phyloP scores from a whole-genome alignment of 2,329 filamentous ascomycete species.

The Phaeomoniella chlamydospora region DNA sequence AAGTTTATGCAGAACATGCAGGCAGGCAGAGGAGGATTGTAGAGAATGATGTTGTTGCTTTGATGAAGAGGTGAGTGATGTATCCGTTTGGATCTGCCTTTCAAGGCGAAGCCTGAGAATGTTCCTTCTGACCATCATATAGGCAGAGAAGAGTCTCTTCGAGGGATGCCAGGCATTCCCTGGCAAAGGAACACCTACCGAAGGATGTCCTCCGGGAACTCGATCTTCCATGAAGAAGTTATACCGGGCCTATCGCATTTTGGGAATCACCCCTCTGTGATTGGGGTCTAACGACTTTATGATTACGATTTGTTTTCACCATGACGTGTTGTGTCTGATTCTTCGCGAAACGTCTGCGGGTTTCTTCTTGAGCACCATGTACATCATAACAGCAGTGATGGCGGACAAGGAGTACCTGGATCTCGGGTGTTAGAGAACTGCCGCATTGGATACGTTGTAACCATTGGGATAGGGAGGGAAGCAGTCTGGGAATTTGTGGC shows the following conservation, averaged over 20 bases:
- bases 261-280: too few species aligned
- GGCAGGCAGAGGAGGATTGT: slow-evolving; percentile 66
- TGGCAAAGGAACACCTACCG: slow-evolving; percentile 72
- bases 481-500: too few species aligned
- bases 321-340: slow-evolving; percentile 61
- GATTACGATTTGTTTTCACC: slow-evolving; percentile 40
- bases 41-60: slow-evolving; percentile 64
- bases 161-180: slow-evolving; percentile 13
- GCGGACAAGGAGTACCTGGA: slow-evolving; percentile 69
- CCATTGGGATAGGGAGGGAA: too few species aligned
- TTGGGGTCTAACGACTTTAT: too few species aligned
- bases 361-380: slow-evolving; percentile 85
- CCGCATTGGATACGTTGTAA: too few species aligned
- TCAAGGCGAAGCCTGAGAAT: too few species aligned
- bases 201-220: slow-evolving; percentile 72
- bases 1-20: slow-evolving; percentile 66
- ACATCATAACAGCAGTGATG: slow-evolving; percentile 89
- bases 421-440: too few species aligned
- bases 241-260: too few species aligned
- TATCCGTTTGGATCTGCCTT: too few species aligned
- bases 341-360: slow-evolving; percentile 57
- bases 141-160: slow-evolving; percentile 8
- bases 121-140: slow-evolving; percentile 1
- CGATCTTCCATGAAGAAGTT: slow-evolving; percentile 53
- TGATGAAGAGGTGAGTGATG: slow-evolving; percentile 63